phyloP scores from a whole-genome alignment of 1,284 basidiomycete species.

The Microbotryomycetes sp. region DNA sequence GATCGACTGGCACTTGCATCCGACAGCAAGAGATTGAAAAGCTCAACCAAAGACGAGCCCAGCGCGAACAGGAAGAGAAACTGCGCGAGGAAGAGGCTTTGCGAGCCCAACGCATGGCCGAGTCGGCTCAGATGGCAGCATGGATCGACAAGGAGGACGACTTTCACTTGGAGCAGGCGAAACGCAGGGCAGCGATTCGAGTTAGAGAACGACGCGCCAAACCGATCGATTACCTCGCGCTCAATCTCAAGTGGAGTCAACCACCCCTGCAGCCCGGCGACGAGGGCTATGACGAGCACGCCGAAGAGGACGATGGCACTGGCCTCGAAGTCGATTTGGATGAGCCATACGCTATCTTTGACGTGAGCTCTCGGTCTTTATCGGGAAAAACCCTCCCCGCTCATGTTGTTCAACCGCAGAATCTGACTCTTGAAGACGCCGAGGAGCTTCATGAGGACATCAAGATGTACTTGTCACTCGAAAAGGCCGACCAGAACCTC shows the following conservation, averaged over 20 bases:
- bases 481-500: conserved; percentile 73
- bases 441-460: conserved; percentile 93
- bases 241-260: conserved; percentile 71
- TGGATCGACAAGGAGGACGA: conserved; percentile 97
- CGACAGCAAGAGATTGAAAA: conserved; percentile 76
- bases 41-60: conserved; percentile 79
- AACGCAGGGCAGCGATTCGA: conserved; percentile 81
- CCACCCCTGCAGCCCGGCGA: conserved; percentile 32
- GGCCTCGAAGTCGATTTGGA: conserved; percentile 93
- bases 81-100: conserved; percentile 87
- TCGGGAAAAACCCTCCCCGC: not conserved
- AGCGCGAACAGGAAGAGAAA: conserved; percentile 80
- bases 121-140: conserved; percentile 93
- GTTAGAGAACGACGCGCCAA: conserved; percentile 93
- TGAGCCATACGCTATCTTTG: conserved; percentile 94
- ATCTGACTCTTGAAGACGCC: conserved; percentile 75
- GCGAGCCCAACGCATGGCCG: conserved; percentile 76
- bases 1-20: not conserved
- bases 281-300: conserved; percentile 28
- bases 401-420: conserved; percentile 49
- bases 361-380: conserved; percentile 51
- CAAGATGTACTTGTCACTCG: conserved; percentile 79
- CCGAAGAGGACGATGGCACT: conserved; percentile 39
- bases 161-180: conserved; percentile 92
- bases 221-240: conserved; percentile 85